phyloP scores from a whole-genome alignment of 164 flowering plant genomes.

The Echeveria elegans region DNA sequence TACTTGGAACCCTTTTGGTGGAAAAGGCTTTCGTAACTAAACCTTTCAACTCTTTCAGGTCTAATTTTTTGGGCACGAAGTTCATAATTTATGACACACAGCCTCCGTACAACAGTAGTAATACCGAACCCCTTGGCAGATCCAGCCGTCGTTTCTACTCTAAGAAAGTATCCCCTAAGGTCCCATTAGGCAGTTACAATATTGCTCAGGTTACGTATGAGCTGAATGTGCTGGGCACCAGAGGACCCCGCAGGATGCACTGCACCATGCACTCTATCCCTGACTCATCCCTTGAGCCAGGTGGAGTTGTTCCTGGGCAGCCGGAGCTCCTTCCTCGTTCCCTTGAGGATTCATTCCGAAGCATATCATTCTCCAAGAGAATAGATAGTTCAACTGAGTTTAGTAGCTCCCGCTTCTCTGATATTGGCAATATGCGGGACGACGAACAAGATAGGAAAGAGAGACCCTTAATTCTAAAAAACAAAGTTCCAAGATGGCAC shows the following conservation, averaged over 20 bases:
- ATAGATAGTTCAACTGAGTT: constrained; percentile 7
- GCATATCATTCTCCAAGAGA: constrained; percentile 5
- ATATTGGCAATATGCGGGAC: constrained; percentile 1
- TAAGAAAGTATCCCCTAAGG: constrained; percentile 8
- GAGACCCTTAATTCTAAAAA: not conserved
- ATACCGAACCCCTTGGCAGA: not conserved
- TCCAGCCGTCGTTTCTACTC: constrained; percentile 10
- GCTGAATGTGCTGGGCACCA: constrained; percentile 6
- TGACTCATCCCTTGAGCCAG: constrained; percentile 2
- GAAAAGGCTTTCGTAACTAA: not conserved
- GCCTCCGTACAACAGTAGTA: not conserved
- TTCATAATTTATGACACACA: constrained; percentile 9
- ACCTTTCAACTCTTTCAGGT: constrained; percentile 3
- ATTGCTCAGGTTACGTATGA: constrained; percentile 10
- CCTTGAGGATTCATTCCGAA: constrained; percentile 7
- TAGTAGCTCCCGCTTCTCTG: constrained; percentile 9
- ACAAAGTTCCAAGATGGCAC: constrained; percentile 8
- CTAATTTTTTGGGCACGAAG: constrained; percentile 6
- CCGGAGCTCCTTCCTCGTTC: constrained; percentile 6
- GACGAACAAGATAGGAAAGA: not conserved
- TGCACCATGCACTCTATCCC: constrained; percentile 8
- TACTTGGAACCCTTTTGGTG: not conserved
- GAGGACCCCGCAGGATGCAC: constrained; percentile 6
- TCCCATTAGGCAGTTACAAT: constrained; percentile 4
- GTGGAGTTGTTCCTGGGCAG: constrained; percentile 6